These are phyloP conservation scores for Trametes polyzona DNA, from an alignment of 1,284 basidiomycete genomes.

Conservation along the genomic window DNA sequence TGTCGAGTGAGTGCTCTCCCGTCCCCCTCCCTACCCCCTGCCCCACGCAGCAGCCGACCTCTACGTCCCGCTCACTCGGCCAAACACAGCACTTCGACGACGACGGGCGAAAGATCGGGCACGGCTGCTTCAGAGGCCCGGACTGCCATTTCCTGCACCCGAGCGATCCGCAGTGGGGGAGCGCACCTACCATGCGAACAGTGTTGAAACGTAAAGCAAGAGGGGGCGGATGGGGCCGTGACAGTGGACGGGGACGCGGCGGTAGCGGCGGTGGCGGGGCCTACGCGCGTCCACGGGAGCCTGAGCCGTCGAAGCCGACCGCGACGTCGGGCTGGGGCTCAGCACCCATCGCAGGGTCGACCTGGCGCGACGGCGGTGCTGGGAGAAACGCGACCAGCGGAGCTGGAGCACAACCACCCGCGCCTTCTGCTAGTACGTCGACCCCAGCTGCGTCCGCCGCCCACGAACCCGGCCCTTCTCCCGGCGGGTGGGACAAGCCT, in stretches of 20 bases:
- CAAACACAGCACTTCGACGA: not conserved
- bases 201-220: no score
- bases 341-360: not conserved
- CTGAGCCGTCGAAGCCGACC: not conserved
- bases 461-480: no score
- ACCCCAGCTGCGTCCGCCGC: no score
- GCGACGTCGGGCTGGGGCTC: not conserved
- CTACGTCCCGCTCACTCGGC: not conserved
- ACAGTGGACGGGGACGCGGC: not conserved
- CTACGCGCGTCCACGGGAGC: not conserved
- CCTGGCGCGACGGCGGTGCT: no score
- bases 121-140: constrained; percentile 20
- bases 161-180: constrained; percentile 26
- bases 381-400: no score
- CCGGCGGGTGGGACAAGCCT: not conserved
- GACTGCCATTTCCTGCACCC: constrained; percentile 32
- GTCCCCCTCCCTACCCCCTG: not conserved
- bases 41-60: not conserved
- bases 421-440: no score
- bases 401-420: no score
- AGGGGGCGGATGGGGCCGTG: not conserved
- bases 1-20: constrained; percentile 20
- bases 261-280: not conserved
- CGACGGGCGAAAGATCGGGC: constrained; percentile 18
- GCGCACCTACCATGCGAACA: no score